These are phyloP conservation scores for Cryptococcus sp. DNA, from an alignment of 1,284 basidiomycete genomes.

Conservation along the genomic window DNA sequence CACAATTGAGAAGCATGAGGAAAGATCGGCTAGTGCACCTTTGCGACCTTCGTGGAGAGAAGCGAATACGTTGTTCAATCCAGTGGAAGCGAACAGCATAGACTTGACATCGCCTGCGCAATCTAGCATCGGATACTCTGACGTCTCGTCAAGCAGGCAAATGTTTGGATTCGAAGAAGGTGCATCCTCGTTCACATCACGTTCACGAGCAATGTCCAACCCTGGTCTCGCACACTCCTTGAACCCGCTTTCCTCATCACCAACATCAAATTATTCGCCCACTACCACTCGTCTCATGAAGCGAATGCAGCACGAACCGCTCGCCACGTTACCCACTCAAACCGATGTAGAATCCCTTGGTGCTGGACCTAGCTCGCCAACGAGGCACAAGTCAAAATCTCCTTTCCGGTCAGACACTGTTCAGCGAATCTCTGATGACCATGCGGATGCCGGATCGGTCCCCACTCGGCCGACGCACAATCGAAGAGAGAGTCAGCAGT, in stretches of 20 bases:
- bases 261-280: conserved; percentile 3
- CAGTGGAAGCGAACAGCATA: conserved; percentile 8
- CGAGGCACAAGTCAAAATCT: conserved; percentile 1
- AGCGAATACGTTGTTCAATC: not conserved
- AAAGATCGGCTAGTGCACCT: conserved; percentile 19
- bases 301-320: conserved; percentile 7
- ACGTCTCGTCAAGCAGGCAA: not conserved
- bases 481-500: conserved; percentile 23
- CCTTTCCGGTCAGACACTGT: too few species aligned
- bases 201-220: conserved; percentile 15
- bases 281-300: conserved; percentile 8
- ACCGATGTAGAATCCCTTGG: conserved; percentile 4
- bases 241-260: not conserved
- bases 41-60: not conserved
- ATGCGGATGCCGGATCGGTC: too few species aligned
- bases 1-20: conserved; percentile 7
- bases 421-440: too few species aligned
- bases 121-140: conserved; percentile 7
- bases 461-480: conserved; percentile 1
- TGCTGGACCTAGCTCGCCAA: not conserved
- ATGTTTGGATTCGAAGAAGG: conserved; percentile 17
- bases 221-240: conserved; percentile 1
- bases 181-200: conserved; percentile 5
- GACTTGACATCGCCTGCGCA: conserved; percentile 16
- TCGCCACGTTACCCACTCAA: conserved; percentile 17